Percentiles rank a stretch among this genome's conserved stretches.
Evolutionary conservation across 371 early-diverging fungal genomes (phyloP).

Genomic region (Nematocida homosporus): DNA sequence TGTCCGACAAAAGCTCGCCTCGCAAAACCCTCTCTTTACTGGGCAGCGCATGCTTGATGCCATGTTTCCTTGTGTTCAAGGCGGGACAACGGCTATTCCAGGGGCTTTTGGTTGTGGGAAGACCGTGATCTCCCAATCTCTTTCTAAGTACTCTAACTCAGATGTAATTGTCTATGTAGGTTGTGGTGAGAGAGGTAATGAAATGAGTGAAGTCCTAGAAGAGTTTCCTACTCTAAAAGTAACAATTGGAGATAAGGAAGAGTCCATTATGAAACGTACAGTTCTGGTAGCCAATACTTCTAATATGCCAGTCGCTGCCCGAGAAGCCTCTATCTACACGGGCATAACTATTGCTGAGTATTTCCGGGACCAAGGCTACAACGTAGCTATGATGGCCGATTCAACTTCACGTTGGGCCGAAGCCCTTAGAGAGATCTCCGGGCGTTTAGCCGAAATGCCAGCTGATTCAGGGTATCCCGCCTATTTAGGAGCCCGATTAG

Average conservation of each 20-base stretch:
- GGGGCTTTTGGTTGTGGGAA: conserved; percentile 99
- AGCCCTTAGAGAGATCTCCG: conserved; percentile 98
- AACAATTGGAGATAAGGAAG: conserved; percentile 68
- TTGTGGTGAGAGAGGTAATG: conserved; percentile 98
- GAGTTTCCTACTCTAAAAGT: conserved; percentile 80
- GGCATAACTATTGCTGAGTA: conserved; percentile 99
- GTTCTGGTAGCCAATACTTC: conserved; percentile 99
- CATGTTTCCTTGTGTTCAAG: conserved; percentile 99
- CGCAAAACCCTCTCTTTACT: conserved; percentile 89
- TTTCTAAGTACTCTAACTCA: conserved; percentile 99
- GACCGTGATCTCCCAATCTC: conserved; percentile 98
- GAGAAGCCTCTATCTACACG: conserved; percentile 99
- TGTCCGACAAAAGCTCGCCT: conserved; percentile 85
- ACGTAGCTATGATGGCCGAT: conserved; percentile 99
- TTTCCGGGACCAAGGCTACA: conserved; percentile 98
- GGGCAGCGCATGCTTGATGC: conserved; percentile 98
- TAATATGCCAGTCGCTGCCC: conserved; percentile 99
- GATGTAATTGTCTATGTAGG: conserved; percentile 99
- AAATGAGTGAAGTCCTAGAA: conserved; percentile 99
- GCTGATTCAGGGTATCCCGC: conserved; percentile 99
- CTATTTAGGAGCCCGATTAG: conserved; percentile 94
- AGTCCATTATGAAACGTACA: conserved; percentile 99
- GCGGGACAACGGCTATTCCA: conserved; percentile 99
- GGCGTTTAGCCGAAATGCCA: conserved; percentile 99
- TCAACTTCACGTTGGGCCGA: conserved; percentile 99